Evolutionary conservation across 2,329 filamentous ascomycete species (phyloP).

Genomic region (Trichoderma breve): DNA sequence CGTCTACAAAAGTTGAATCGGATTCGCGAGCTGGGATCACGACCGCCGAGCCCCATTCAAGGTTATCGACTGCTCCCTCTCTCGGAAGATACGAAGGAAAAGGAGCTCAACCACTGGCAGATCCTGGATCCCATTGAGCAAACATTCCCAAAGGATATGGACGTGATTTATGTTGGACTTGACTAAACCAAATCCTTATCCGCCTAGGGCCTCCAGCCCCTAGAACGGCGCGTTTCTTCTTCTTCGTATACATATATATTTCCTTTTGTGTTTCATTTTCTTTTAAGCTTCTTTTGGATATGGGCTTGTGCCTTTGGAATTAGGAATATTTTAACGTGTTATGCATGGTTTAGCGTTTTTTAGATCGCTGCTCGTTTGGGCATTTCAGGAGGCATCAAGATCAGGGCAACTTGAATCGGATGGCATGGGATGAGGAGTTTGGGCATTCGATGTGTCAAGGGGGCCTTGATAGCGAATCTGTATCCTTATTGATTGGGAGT

Average conservation of each 20-base stretch:
- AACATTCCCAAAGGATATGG: conserved; percentile 39
- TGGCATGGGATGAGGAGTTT: conserved; percentile 14
- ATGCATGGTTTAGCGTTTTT: conserved; percentile 24
- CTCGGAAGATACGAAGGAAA: conserved; percentile 30
- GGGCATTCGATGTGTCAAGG: conserved; percentile 12
- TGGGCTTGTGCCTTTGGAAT: neutral
- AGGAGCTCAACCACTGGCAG: conserved; percentile 34
- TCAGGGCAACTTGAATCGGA: conserved; percentile 23
- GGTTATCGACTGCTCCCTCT: conserved; percentile 34
- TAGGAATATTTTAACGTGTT: conserved; percentile 11
- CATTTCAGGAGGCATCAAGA: conserved; percentile 23
- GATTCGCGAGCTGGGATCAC: conserved; percentile 35
- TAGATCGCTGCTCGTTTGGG: conserved; percentile 18
- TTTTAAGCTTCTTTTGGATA: neutral
- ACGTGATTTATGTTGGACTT: conserved; percentile 36
- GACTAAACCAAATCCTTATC: conserved; percentile 25
- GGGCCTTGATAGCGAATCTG: conserved; percentile 5
- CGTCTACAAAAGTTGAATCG: conserved; percentile 36
- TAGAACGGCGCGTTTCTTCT: neutral
- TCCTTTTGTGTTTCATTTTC: neutral
- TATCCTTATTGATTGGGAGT: conserved; percentile 8
- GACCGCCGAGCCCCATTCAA: conserved; percentile 28
- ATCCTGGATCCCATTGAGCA: conserved; percentile 37
- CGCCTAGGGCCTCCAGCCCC: neutral
- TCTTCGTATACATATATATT: neutral